Evolutionary conservation across 1,139 yeast species (phyloP).

Genomic region (Protomyces inouyei): DNA sequence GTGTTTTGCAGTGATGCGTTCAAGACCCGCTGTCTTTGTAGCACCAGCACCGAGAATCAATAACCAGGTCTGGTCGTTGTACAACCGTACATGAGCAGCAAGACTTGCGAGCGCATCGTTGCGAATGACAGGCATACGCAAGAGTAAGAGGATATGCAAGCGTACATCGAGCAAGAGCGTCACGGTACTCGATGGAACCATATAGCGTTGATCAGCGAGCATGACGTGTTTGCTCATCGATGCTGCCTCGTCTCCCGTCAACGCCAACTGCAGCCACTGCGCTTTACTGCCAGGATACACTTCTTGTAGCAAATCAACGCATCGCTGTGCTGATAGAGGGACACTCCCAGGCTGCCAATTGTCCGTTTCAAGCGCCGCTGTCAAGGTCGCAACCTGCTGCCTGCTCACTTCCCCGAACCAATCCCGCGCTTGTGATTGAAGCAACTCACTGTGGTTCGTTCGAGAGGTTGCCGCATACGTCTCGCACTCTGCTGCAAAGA

Average conservation of each 20-base stretch:
- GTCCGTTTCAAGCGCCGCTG: constrained; percentile 58
- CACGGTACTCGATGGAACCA: constrained; percentile 13
- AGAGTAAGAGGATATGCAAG: constrained; percentile 41
- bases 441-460: constrained; percentile 55
- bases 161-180: background rate
- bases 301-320: constrained; percentile 47
- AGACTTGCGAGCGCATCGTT: constrained; percentile 42
- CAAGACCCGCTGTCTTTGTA: constrained; percentile 66
- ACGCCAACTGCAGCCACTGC: background rate
- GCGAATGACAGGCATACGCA: constrained; percentile 49
- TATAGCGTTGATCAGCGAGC: background rate
- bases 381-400: constrained; percentile 45
- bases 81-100: constrained; percentile 50
- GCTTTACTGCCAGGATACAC: constrained; percentile 9
- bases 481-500: constrained; percentile 80
- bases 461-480: constrained; percentile 68
- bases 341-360: constrained; percentile 59
- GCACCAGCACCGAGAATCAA: constrained; percentile 76
- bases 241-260: background rate
- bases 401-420: constrained; percentile 59
- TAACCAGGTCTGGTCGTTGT: constrained; percentile 56
- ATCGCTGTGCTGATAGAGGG: constrained; percentile 47
- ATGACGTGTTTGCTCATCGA: background rate
- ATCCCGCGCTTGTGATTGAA: constrained; percentile 46
- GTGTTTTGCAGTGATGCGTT: constrained; percentile 71